Evolutionary conservation across 768 basidiomycete species (phyloP).

Genomic region (Kwoniella mangroviensis): DNA sequence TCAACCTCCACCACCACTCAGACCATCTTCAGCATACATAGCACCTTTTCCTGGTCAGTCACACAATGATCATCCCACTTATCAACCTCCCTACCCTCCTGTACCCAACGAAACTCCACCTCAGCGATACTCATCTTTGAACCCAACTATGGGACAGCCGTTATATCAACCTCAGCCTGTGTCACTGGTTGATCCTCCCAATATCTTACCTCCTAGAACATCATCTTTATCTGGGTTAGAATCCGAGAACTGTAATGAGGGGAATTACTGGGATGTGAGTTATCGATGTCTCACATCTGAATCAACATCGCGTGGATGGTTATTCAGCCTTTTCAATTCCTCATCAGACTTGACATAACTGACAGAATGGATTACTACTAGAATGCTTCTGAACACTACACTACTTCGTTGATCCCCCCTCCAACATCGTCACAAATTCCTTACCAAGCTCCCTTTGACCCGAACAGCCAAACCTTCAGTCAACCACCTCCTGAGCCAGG

Average conservation of each 20-base stretch:
- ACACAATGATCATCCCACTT: neutral
- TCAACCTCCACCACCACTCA: conserved; percentile 8
- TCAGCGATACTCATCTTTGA: conserved; percentile 3
- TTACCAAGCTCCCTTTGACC: neutral
- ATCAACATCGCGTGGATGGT: neutral
- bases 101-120: neutral
- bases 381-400: neutral
- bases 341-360: neutral
- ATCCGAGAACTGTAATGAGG: neutral
- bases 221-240: neutral
- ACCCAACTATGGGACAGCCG: neutral
- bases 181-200: neutral
- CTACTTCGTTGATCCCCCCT: neutral
- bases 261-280: conserved; percentile 10
- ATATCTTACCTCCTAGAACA: conserved; percentile 11
- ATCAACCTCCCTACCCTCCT: neutral
- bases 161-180: conserved; percentile 4
- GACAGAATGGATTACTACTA: neutral
- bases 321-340: conserved; percentile 11
- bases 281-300: conserved; percentile 18
- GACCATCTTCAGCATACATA: conserved; percentile 19
- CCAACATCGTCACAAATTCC: neutral
- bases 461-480: neutral
- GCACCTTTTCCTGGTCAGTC: conserved; percentile 8
- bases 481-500: neutral